Evolutionary conservation across 1,284 basidiomycete genomes (phyloP), one percentile per base, ranked within the genome.

Genomic region (Cutaneotrichosporon spelunceum): DNA sequence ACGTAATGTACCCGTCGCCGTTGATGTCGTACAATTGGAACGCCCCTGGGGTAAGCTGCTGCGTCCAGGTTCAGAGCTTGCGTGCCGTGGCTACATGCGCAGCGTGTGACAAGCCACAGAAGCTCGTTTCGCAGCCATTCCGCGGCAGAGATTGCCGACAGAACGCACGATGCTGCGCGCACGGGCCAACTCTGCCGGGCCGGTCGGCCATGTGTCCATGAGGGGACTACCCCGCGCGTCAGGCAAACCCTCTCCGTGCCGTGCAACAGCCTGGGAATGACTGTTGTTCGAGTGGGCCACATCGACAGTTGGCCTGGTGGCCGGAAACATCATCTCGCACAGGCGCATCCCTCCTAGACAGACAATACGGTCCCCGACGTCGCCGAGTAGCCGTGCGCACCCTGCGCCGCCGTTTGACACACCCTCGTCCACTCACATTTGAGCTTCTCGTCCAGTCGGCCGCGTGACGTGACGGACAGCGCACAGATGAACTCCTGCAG

Each of bases 11-110:
- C 3, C 94, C 95, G 75, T 98, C 94, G 68, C 91, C 91, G 81
- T 99, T 92, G 73, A 99, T 98, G 77, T 99, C 96, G 79, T 99
- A 99, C 53, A 99, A 83, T 80, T 99, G 93, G 86, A 99, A 99
- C 10, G 96, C 96, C 96, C 95, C 93, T 97, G 79, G 26, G 34
- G 29, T 64, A 33, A 52, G 62, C 29, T 16, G n/a, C 8, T 24
- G 36, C 30, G 30, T 33, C 13, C 8, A 11, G 30, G 8, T 33
- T 11, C 30, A 33, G 30, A 33, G 21, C 21, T 24, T 10, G 24
- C 23, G 45, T 47, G 45, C 19, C 39, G n/a, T 39, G 36, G 36
- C 23, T 11, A 26, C 45, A 47, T 47, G 24, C 23, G 45, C 39
- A n/a, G 16, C 39, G 39, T 16, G 34, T 42, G 45, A 48, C 23